Evolutionary conservation across 2,329 filamentous ascomycete genomes (phyloP), one percentile per base, ranked within the genome.

Genomic region (Fusarium odoratissimum): DNA sequence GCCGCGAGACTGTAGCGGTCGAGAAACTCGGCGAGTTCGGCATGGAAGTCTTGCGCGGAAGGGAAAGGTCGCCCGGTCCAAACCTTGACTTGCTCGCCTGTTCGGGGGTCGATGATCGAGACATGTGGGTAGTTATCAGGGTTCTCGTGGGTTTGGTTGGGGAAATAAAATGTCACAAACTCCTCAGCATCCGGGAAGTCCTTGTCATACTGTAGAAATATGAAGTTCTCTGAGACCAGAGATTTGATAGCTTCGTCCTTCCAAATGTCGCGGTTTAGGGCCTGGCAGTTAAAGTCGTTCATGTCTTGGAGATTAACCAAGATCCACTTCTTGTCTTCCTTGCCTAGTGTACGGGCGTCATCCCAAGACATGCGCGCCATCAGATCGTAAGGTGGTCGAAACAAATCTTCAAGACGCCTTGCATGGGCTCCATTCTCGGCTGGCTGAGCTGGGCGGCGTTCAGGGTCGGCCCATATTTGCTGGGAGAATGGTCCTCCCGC

Each of bases 51-150:
- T 14, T 88, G 81, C 1, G 94, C 84, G 42, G 88, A 88, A 2
- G 95, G 91, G 60, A 95, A 93, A 3, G 95, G 94, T 13, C 90
- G 87, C 3, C 95, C 95, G 19, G 93, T 95, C 95, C 96, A 98
- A 3, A 95, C 90, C 84, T 99, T 99, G 80, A 99, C 93, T 82
- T 98, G 95, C 83, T 99, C 96, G 68, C 96, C 96, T 1, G 96
- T 99, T 67, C 96, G 89, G 4, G 96, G 96, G 77, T 99, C 96
- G 69, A 99, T 91, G 70, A 99, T 97, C 48, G 95, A 94, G 64
- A 98, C 96, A 80, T 99, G 95, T 10, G 96, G 96, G 80, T 97
- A 99, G 75, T 95, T 95, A 78, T 95, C 93, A n/a, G 91, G 88
- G 78, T 92, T 92, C 77, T 97, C 94, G 74, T 93, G 90, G 46